Base-by-base conservation (phyloP, 306 rosid species). In the Lathyrus oleraceus region DNA sequence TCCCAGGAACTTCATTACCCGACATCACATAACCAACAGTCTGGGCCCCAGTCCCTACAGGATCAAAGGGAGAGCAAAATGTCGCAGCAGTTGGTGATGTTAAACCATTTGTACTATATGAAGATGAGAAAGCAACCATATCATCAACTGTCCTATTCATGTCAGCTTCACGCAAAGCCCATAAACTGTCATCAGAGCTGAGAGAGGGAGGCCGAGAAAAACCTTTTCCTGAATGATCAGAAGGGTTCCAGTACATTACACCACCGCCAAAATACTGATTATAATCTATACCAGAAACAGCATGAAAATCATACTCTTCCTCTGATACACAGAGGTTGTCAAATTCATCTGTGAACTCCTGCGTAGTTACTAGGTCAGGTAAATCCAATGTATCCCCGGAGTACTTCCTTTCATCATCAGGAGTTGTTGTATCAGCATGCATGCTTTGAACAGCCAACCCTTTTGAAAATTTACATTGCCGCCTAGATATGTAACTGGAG, bases 101-200 rank as follows among this genome's bases (percentile, higher is more conserved):
- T 85, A 89, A 81, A 70, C 95, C 96, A 74, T 86, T 90, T 11
- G 96, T 92, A 79, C 88, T 80, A 68, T 87, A 92, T 4, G 98
- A 86, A 79, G 98, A 92, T 61, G 98, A 83, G 79, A 88, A 92
- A 53, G 98, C 91, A 85, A 92, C 98, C 98, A 92, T 92, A 73
- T 92, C 98, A 89, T 92, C 98, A 60, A 92, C 98, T 51, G 95
- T 84, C 81, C 92, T 86, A 77, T 79, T 88, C 90, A 92, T 87
- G 85, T 92, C 98, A 70, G 98, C 98, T 71, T 92, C 98, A 66
- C 86, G 91, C 95, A 92, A 86, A 75, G 98, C 93, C 98, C 95
- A 92, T 60, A 86, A 72, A 82, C 98, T 92, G 82, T 92, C 98
- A 81, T 92, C 98, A 63, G 96, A 92, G 77, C 98, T 89, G 67